A percentile compares a stretch with the other conserved stretches of the same genome.
Evolutionary conservation across 1,139 yeast species (phyloP).

Genomic region (Lizanozyma gosingica): DNA sequence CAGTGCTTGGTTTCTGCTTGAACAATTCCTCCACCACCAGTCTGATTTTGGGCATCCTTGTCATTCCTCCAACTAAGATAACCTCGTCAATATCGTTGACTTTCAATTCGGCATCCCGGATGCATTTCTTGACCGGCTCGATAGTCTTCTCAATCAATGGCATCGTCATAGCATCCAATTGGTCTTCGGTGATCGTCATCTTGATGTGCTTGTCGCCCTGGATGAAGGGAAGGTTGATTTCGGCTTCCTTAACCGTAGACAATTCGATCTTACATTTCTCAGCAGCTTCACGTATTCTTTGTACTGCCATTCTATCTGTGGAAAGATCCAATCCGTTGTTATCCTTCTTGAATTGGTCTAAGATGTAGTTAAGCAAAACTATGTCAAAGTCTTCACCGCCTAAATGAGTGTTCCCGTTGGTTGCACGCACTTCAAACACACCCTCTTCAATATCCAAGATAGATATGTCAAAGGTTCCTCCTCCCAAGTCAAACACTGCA

Average conservation of each 20-base stretch:
- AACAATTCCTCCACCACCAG: slow-evolving; percentile 49
- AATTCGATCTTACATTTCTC: slow-evolving; percentile 65
- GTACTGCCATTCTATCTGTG: slow-evolving; percentile 42
- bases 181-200: slow-evolving; percentile 46
- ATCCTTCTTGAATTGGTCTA: slow-evolving; percentile 35
- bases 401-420: slow-evolving; percentile 78
- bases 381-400: slow-evolving; percentile 82
- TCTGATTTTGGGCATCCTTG: slow-evolving; percentile 72
- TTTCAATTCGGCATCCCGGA: slow-evolving; percentile 61
- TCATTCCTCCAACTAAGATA: slow-evolving; percentile 77
- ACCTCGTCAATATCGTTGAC: slow-evolving; percentile 61
- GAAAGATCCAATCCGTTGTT: slow-evolving; percentile 38
- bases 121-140: slow-evolving; percentile 57
- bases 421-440: slow-evolving; percentile 71
- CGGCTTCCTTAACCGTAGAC: slow-evolving; percentile 49
- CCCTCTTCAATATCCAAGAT: slow-evolving; percentile 74
- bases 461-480: slow-evolving; percentile 79
- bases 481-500: slow-evolving; percentile 77
- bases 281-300: slow-evolving; percentile 64
- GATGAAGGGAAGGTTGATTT: slow-evolving; percentile 58
- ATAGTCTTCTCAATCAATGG: slow-evolving; percentile 54
- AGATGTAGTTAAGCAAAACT: slow-evolving; percentile 43
- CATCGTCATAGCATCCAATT: slow-evolving; percentile 55
- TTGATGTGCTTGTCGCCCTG: slow-evolving; percentile 40
- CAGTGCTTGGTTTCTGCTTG: slow-evolving; percentile 49